Evolutionary conservation across 225 moss, liverwort and hornwort genomes (phyloP).

Genomic region (Climacium dendroides): DNA sequence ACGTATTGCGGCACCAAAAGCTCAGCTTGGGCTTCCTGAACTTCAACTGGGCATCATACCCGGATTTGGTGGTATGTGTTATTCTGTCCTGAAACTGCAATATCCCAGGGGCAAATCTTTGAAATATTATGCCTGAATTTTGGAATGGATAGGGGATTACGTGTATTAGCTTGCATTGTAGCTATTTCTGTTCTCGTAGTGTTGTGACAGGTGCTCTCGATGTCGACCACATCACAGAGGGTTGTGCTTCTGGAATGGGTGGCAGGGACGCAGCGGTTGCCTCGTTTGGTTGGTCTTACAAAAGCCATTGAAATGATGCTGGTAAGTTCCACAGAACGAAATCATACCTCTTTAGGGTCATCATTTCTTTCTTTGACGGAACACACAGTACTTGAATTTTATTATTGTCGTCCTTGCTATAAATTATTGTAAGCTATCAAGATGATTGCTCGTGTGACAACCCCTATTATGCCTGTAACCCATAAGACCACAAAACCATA

Average conservation of each 20-base stretch:
- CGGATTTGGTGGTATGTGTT: constrained; percentile 80
- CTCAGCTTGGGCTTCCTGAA: constrained; percentile 93
- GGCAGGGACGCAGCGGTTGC: constrained; percentile 93
- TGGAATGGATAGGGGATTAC: not conserved
- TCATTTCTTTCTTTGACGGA: not conserved
- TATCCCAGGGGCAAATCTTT: not conserved
- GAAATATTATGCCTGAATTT: not conserved
- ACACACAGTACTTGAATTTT: not conserved
- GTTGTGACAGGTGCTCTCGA: not conserved
- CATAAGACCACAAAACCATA: not conserved
- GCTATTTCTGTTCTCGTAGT: not conserved
- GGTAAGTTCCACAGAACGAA: constrained; percentile 24
- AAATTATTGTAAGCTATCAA: not conserved
- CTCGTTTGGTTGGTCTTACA: constrained; percentile 79
- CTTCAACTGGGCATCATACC: constrained; percentile 93
- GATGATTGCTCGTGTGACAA: not conserved
- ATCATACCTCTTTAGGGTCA: not conserved
- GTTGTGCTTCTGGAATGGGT: constrained; percentile 10
- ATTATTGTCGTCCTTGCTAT: not conserved
- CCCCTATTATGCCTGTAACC: not conserved
- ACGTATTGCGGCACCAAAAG: constrained; percentile 81
- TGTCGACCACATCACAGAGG: not conserved
- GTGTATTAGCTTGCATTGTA: not conserved
- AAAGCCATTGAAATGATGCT: constrained; percentile 99
- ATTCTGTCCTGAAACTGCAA: not conserved